Conservation (phyloP, 805 yeast genomes). For the Myxozyma nipponensis region DNA sequence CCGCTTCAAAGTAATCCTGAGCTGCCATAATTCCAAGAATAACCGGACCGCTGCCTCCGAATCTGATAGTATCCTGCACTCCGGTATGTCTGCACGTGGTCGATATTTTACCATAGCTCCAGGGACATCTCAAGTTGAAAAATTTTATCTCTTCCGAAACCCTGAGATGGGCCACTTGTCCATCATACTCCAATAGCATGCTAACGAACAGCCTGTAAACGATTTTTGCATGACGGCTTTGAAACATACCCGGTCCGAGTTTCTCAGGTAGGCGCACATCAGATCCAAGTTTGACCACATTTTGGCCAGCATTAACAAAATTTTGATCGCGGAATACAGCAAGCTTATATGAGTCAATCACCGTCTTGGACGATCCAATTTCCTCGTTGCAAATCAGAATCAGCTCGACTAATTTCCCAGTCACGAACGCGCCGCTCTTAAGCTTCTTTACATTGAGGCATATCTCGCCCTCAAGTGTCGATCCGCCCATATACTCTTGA, state of each 20-base stretch:
- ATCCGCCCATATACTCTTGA: slow-evolving; percentile 4
- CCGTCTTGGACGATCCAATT: slow-evolving; percentile 2
- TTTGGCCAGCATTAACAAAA: neutral
- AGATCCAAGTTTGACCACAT: neutral
- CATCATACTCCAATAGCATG: neutral
- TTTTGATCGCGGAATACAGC: neutral
- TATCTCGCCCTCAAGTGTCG: neutral
- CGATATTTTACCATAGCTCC: neutral
- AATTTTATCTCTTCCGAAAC: slow-evolving; percentile 4
- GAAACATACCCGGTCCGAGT: slow-evolving; percentile 8
- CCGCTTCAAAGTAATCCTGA: slow-evolving; percentile 5
- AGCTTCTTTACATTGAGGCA: slow-evolving; percentile 2
- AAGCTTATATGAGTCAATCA: neutral
- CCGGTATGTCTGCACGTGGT: neutral
- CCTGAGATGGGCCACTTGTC: neutral
- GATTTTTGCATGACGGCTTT: slow-evolving; percentile 2
- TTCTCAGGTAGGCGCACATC: neutral
- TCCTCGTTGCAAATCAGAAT: slow-evolving; percentile 1
- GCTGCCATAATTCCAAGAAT: slow-evolving; percentile 2
- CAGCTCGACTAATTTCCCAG: neutral
- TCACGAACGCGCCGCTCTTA: neutral
- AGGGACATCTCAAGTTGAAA: slow-evolving; percentile 2
- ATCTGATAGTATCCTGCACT: slow-evolving; percentile 1
- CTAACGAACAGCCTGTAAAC: slow-evolving; percentile 1
- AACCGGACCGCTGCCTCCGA: slow-evolving; percentile 11